Conservation (phyloP, 371 early-diverging fungal species). For the Rhizopus stolonifer region DNA sequence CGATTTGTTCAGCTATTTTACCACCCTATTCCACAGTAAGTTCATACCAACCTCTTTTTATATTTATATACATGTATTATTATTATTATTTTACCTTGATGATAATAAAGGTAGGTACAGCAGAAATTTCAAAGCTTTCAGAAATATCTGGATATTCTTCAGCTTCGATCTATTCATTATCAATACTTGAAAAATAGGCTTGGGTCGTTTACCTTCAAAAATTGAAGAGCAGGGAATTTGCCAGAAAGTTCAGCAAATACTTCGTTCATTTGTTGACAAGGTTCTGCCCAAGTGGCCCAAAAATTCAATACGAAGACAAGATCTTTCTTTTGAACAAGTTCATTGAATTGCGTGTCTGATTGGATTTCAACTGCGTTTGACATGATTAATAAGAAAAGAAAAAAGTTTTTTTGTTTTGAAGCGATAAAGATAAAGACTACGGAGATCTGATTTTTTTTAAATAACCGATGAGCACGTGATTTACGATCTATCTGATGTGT, state of each 20-base stretch:
- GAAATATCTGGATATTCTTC: constrained; percentile 89
- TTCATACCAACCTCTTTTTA: too few relatives aligned
- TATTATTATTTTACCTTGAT: constrained; percentile 59
- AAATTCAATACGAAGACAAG: constrained; percentile 71
- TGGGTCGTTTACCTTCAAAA: constrained; percentile 67
- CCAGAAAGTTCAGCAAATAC: constrained; percentile 82
- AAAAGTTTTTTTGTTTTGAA: background rate
- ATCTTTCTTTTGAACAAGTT: constrained; percentile 29
- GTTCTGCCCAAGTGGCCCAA: constrained; percentile 90
- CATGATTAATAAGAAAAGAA: constrained; percentile 5
- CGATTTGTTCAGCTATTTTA: constrained; percentile 72
- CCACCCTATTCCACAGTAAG: constrained; percentile 57
- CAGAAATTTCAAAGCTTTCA: constrained; percentile 82
- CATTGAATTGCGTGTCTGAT: constrained; percentile 40
- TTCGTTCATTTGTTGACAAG: constrained; percentile 89
- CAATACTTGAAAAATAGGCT: too few relatives aligned
- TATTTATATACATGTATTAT: too few relatives aligned
- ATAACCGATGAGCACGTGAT: constrained; percentile 10
- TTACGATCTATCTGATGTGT: background rate
- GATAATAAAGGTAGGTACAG: constrained; percentile 90
- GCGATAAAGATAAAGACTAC: too few relatives aligned
- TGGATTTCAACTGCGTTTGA: constrained; percentile 45
- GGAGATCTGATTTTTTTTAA: background rate
- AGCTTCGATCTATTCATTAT: constrained; percentile 73
- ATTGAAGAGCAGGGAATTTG: constrained; percentile 74